Evolutionary conservation across 1,284 basidiomycete species (phyloP), one percentile per base, ranked within the genome.

Genomic region (Cerrena zonata): DNA sequence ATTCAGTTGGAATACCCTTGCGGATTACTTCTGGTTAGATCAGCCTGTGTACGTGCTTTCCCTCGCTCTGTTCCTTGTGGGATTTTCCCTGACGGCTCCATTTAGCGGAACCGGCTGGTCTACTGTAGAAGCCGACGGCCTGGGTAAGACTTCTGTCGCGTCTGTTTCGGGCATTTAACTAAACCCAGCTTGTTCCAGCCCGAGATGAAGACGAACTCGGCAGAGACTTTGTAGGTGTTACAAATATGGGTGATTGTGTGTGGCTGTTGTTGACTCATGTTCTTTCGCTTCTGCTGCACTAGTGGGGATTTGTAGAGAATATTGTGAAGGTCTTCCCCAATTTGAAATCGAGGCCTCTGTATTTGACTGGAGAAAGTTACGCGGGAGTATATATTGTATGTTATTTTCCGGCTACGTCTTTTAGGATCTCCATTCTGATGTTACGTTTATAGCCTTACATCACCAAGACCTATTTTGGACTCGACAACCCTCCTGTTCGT

Each of bases 11-110:
- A 66, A 78, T 56, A 74, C 67, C 37, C 61, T 84, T 19, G 77
- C 80, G 1, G 86, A 89, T 65, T 80, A 76, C 55, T 71, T 88
- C 47, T 88, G 82, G 82, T 69, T 88, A 42, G 86, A 87, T 60
- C 84, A 87, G 54, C 86, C 85, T 50, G 84, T 85, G 57, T 67
- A 56, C 42, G 61, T 49, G 53, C 27, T 22, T 37, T n/a, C n/a
- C n/a, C n/a, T n/a, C n/a, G n/a, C n/a, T n/a, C n/a, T n/a, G 18
- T 24, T 12, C 22, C 39, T 42, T 21, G 10, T 42, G 10, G n/a
- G n/a, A n/a, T n/a, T n/a, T n/a, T n/a, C n/a, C 11, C 4, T 51
- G 42, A 48, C 79, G 7, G 19, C 15, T 34, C 30, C 27, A 12
- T 76, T 51, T 50, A 65, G 63, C 43, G 86, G 85, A 18, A 70